Conservation (phyloP, 1,284 basidiomycete genomes). For the Tremellales sp. region DNA sequence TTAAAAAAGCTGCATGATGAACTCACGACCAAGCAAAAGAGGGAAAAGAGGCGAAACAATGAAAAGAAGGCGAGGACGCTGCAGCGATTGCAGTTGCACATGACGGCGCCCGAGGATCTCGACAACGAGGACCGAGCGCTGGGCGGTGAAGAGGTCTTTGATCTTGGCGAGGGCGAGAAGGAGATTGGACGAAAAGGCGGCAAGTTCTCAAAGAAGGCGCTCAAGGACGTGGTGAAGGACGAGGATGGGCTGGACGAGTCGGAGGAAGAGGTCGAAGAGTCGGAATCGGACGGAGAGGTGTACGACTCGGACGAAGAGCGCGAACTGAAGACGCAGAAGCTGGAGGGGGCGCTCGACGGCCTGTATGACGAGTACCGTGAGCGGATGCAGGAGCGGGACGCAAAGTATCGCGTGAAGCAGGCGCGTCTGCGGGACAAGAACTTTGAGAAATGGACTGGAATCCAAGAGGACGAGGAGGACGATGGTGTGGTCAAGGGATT, state of each 20-base stretch:
- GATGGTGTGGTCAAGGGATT: conserved; percentile 35
- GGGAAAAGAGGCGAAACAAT: conserved; percentile 81
- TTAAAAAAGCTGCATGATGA: conserved; percentile 80
- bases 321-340: conserved; percentile 58
- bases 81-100: conserved; percentile 93
- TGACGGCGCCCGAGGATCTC: conserved; percentile 95
- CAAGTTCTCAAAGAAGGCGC: conserved; percentile 49
- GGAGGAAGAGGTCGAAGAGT: conserved; percentile 47
- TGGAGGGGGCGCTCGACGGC: conserved; percentile 83
- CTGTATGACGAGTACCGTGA: conserved; percentile 86
- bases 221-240: conserved; percentile 54
- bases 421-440: conserved; percentile 70
- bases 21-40: conserved; percentile 66
- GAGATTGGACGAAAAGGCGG: conserved; percentile 50
- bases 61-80: conserved; percentile 84
- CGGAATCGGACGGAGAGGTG: conserved; percentile 53
- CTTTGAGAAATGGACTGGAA: conserved; percentile 70
- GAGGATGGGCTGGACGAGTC: conserved; percentile 47
- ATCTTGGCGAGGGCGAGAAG: conserved; percentile 64
- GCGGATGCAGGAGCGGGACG: conserved; percentile 75
- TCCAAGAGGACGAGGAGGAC: conserved; percentile 50
- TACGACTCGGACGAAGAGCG: conserved; percentile 67
- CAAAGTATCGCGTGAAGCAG: conserved; percentile 85
- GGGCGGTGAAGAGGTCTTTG: conserved; percentile 74
- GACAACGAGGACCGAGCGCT: conserved; percentile 69